phyloP scores from a whole-genome alignment of 2,329 filamentous ascomycete species.

The Trichoderma oligosporum region DNA sequence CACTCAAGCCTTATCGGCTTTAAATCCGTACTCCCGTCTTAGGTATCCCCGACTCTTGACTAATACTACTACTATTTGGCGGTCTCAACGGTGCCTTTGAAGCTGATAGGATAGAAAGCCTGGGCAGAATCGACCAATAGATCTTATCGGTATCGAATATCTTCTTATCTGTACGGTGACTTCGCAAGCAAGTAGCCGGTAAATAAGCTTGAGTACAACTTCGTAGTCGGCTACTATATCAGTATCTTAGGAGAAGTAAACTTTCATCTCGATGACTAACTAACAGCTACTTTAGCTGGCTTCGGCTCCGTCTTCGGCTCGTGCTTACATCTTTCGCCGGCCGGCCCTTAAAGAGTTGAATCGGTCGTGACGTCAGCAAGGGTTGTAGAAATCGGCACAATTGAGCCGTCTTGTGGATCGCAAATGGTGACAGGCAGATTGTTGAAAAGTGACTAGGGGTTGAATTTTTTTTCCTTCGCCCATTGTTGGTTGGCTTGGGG shows the following conservation, averaged over 20 bases:
- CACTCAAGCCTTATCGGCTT: too few species aligned
- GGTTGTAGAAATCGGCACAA: conserved; percentile 7
- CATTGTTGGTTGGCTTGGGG: background rate
- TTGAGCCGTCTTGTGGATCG: conserved; percentile 15
- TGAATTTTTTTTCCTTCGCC: background rate
- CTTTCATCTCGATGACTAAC: background rate
- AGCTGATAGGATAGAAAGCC: too few species aligned
- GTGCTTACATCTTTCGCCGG: conserved; percentile 2
- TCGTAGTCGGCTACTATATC: background rate
- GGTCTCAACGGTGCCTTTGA: too few species aligned
- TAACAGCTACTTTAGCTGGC: background rate
- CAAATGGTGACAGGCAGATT: conserved; percentile 8
- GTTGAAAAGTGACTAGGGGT: background rate
- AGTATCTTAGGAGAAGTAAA: background rate
- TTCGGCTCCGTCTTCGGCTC: conserved; percentile 13
- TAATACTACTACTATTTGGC: too few species aligned
- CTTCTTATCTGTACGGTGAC: too few species aligned
- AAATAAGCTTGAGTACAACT: background rate
- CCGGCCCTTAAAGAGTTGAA: background rate
- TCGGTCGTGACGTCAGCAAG: conserved; percentile 8
- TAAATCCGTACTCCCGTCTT: too few species aligned
- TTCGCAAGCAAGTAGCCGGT: background rate
- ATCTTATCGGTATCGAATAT: too few species aligned
- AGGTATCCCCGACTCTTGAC: too few species aligned
- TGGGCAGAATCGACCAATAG: too few species aligned